phyloP scores from a whole-genome alignment of 2,329 filamentous ascomycete genomes.

The Ceratocystiopsis minuta region DNA sequence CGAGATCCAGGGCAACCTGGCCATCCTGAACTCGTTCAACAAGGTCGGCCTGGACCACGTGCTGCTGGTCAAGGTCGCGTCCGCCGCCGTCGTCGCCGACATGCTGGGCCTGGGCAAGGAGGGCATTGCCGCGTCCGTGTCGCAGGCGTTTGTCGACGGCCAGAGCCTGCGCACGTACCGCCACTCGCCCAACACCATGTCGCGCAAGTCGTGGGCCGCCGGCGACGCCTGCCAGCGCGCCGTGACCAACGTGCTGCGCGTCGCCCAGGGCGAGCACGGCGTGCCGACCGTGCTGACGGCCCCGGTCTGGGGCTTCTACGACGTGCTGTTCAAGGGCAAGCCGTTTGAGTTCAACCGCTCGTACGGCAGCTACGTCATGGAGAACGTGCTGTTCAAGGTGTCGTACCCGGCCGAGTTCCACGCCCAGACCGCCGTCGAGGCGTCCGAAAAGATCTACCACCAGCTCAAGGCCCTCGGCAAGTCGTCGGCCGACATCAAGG shows the following conservation, averaged over 20 bases:
- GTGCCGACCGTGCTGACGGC: slow-evolving; percentile 85
- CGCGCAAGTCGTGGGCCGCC: slow-evolving; percentile 95
- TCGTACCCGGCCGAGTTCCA: slow-evolving; percentile 79
- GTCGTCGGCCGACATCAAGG: slow-evolving; percentile 83
- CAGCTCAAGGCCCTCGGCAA: slow-evolving; percentile 74
- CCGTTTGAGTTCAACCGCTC: slow-evolving; percentile 91
- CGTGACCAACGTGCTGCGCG: slow-evolving; percentile 80
- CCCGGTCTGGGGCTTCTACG: slow-evolving; percentile 95
- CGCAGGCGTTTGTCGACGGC: slow-evolving; percentile 94
- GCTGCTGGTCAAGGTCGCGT: slow-evolving; percentile 93
- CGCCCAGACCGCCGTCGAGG: slow-evolving; percentile 95
- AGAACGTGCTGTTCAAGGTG: slow-evolving; percentile 99
- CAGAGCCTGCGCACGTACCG: slow-evolving; percentile 93
- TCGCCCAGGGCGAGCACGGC: slow-evolving; percentile 78
- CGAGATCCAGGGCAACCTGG: slow-evolving; percentile 94
- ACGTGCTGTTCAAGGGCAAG: slow-evolving; percentile 90
- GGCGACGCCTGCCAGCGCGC: slow-evolving; percentile 94
- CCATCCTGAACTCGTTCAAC: slow-evolving; percentile 96
- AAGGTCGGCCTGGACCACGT: slow-evolving; percentile 97
- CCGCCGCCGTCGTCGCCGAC: slow-evolving; percentile 82
- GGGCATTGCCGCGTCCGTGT: slow-evolving; percentile 89
- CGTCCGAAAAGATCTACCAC: slow-evolving; percentile 72
- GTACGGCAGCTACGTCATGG: slow-evolving; percentile 98
- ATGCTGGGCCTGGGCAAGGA: slow-evolving; percentile 79
- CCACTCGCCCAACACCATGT: slow-evolving; percentile 98